Conservation (phyloP, 345 rosid species). For the Balakata baccata region DNA sequence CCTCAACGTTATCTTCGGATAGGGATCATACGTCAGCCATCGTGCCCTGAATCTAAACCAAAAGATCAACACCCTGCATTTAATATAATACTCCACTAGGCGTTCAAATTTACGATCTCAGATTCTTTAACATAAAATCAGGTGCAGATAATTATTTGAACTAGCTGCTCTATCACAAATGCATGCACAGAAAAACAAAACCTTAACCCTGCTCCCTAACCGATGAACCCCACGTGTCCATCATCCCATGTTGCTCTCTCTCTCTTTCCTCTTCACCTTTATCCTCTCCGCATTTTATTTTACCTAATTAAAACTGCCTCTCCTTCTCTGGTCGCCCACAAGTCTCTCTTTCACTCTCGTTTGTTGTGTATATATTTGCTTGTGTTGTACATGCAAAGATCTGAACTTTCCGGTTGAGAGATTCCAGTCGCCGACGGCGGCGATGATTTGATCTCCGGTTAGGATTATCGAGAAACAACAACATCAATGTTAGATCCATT, state of each 20-base stretch:
- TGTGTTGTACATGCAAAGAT: neutral
- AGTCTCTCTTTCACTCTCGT: neutral
- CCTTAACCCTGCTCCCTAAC: neutral
- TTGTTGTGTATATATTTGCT: neutral
- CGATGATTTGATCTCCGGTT: conserved; percentile 14
- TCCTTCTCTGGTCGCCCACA: conserved; percentile 7
- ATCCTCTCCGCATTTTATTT: neutral
- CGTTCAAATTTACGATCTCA: neutral
- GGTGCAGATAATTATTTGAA: neutral
- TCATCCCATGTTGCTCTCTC: too few relatives aligned
- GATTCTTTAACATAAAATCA: neutral
- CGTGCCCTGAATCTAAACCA: neutral
- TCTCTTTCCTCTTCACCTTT: neutral
- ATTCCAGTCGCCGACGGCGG: conserved; percentile 18
- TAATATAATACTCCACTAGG: neutral
- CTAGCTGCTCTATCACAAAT: neutral
- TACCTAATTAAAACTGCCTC: neutral
- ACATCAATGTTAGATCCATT: conserved; percentile 27
- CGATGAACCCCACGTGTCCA: conserved; percentile 19
- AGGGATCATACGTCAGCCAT: conserved; percentile 8
- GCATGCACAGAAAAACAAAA: too few relatives aligned
- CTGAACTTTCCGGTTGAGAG: conserved; percentile 17
- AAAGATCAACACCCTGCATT: neutral
- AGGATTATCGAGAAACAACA: neutral
- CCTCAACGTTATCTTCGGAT: neutral